A percentile compares a stretch with the other conserved stretches of the same genome.
Conservation (phyloP, 495 filamentous ascomycete genomes). For the Hypomontagnella submonticulosa region DNA sequence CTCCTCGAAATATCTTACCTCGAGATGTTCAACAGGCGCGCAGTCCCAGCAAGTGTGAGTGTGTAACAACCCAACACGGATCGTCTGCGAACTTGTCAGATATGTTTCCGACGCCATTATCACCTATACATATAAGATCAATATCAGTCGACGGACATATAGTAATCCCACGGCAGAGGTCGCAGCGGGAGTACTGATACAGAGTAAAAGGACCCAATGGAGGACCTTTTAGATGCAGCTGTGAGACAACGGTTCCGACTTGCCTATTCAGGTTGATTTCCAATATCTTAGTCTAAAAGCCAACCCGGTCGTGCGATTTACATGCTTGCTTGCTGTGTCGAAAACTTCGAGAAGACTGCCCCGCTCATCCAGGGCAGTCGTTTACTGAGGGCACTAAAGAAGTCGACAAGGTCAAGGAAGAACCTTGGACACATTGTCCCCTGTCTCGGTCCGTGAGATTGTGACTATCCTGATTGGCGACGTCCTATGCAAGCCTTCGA, state of each 20-base stretch:
- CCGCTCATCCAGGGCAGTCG: conserved; percentile 27
- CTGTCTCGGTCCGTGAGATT: conserved; percentile 40
- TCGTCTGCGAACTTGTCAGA: conserved; percentile 10
- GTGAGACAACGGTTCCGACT: conserved; percentile 37
- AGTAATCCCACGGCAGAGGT: conserved; percentile 12
- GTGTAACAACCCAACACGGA: conserved; percentile 4
- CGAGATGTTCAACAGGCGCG: conserved; percentile 8
- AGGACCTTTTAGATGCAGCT: conserved; percentile 25
- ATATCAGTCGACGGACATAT: conserved; percentile 17
- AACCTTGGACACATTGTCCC: conserved; percentile 35
- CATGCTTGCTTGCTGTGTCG: conserved; percentile 22
- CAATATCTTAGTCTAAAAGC: conserved; percentile 30
- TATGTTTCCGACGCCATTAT: conserved; percentile 7
- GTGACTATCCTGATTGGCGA: conserved; percentile 35
- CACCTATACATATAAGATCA: conserved; percentile 5
- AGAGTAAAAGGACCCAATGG: conserved; percentile 9
- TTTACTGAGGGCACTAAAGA: conserved; percentile 20
- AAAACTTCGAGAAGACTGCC: conserved; percentile 43
- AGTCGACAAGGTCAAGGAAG: conserved; percentile 33
- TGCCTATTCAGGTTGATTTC: conserved; percentile 41
- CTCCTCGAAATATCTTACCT: conserved; percentile 24
- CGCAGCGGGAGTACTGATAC: conserved; percentile 5
- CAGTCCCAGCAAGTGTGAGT: neutral
- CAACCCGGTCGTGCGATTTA: conserved; percentile 23
- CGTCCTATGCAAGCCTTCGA: conserved; percentile 22